Evolutionary conservation across 768 basidiomycete species (phyloP), one percentile per base, ranked within the genome.

Genomic region (Gymnopilus junonius): DNA sequence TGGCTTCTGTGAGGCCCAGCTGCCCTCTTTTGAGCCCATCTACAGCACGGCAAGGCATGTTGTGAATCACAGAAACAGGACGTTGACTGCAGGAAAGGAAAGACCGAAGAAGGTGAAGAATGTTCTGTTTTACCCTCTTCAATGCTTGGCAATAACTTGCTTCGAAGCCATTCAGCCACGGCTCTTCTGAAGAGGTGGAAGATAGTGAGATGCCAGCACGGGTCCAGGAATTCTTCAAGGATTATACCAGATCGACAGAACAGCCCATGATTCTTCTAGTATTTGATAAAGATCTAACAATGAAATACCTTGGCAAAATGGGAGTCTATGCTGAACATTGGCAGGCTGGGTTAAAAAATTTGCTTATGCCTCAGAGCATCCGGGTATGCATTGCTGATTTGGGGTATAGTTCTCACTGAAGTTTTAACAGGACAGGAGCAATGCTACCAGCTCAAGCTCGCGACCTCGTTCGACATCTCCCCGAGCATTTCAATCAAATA

Each of bases 201-300:
- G 57, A 55, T 14, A 43, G 59, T 14, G 64, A 63, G 2, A 65
- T 76, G 37, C 62, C 62, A 21, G 50, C 53, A 2, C 64, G 65
- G 2, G 51, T 76, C 12, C 64, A 67, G 37, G 58, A 59, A 17
- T 62, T 76, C 21, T 76, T 79, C 48, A 62, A 61, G 31, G 51
- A 59, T 10, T 42, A 59, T 31, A 59, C 59, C 23, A n/a, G 42
- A 45, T n/a, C 48, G 15, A 48, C 64, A 7, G 45, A 34, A 4
- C 23, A 51, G 2, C 84, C 85, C 0, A 68, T 80, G 54, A 66
- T 87, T 25, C 69, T 88, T 5, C 76, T 88, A 7, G 82, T 87
- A 3, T 76, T 82, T 43, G 74, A 82, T 27, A 75, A 80, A 61
- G 69, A 76, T 40, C 70, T 79, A 64, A 76, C 82, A 0, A 66